Evolutionary conservation across 306 rosid species (phyloP), one percentile per base, ranked within the genome.

Genomic region (Prunus mira): DNA sequence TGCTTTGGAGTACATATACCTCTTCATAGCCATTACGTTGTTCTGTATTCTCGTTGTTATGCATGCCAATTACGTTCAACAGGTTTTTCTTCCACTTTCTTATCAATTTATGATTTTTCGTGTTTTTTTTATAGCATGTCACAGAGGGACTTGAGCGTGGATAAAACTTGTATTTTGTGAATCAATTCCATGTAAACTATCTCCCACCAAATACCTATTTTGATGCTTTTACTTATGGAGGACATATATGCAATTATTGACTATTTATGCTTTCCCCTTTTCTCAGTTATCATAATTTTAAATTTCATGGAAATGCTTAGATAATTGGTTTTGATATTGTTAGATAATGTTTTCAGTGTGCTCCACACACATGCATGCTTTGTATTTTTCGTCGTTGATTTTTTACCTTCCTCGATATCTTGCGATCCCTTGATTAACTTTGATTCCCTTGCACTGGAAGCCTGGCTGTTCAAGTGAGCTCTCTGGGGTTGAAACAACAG

Each of bases 41-140:
- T 95, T 95, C 88, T 95, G 93, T 72, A 86, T 95, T 74, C 99
- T 92, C 71, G 97, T 95, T 65, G 99, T 95, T 65, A 95, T 95
- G 99, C 99, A 95, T 88, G 98, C 99, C 79, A 95, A 95, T 86
- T 95, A 90, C 82, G 99, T 95, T 45, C 99, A 95, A 66, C 99
- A 95, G 96, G 98, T 94, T 64, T 9, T 1, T 63, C 45, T 12
- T 38, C 10, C 5, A n/a, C 11, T 67, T 22, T 3, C 55, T 45
- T 4, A 8, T 27, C 3, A 9, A 25, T 75, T 24, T 50, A 14
- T 25, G 45, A 25, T 41, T 57, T 22, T 57, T 56, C 5, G 11
- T 52, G 22, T 52, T 52, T 17, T 4, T 20, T 62, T 3, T 2
- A 62, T 28, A 15, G 28, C 19, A 28, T 28, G 22, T 3, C 5